Percentiles rank a stretch among this genome's conserved stretches.
These are phyloP conservation scores for Elymus sibiricus DNA, from an alignment of 176 grass and related monocot genomes.

Conservation along the genomic window DNA sequence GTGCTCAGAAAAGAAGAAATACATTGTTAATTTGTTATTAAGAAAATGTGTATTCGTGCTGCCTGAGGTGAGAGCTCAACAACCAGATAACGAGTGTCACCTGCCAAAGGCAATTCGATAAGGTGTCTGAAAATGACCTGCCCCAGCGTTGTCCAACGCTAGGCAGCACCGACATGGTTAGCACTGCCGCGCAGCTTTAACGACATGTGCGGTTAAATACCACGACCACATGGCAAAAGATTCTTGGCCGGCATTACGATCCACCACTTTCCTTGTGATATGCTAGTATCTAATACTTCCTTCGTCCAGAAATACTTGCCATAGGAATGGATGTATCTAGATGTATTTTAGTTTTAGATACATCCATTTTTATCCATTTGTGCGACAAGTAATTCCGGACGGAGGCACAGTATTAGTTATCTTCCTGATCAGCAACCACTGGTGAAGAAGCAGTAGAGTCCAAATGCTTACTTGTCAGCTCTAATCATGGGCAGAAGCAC, in stretches of 20 bases:
- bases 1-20: background rate
- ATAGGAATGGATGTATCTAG: too few species aligned
- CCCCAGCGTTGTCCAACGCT: background rate
- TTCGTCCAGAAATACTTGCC: too few species aligned
- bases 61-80: conserved; percentile 21
- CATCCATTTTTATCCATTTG: too few species aligned
- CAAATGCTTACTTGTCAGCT: background rate
- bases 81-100: conserved; percentile 25
- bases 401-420: background rate
- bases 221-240: background rate
- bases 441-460: background rate
- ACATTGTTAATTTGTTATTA: background rate
- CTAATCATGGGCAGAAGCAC: background rate
- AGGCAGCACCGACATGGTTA: conserved; percentile 26
- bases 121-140: conserved; percentile 27
- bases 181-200: background rate
- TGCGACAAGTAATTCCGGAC: too few species aligned
- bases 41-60: background rate
- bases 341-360: too few species aligned
- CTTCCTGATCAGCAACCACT: conserved; percentile 10
- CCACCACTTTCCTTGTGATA: conserved; percentile 5
- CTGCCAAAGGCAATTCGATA: conserved; percentile 23
- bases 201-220: background rate
- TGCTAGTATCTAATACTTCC: background rate
- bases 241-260: background rate